Conservation (phyloP, 129 eudicot genomes). For the Sambucus nigra region DNA sequence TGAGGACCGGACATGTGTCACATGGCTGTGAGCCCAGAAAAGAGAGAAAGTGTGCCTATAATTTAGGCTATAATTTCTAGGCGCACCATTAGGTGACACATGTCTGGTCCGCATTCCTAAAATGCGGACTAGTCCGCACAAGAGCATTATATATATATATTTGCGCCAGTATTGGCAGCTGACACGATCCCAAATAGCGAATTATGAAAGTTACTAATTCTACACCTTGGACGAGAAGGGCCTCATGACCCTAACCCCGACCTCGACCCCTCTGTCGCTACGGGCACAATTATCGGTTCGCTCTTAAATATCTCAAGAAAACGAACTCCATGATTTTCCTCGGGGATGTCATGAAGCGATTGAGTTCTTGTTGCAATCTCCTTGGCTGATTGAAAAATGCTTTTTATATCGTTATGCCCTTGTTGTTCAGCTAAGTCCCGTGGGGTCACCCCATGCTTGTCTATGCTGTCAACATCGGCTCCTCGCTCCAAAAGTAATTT, state of each 20-base stretch:
- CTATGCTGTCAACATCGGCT: conserved; percentile 40
- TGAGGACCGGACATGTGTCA: no score
- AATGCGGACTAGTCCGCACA: no score
- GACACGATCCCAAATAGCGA: conserved; percentile 83
- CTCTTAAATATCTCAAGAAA: conserved; percentile 54
- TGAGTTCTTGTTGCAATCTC: conserved; percentile 17
- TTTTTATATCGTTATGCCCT: conserved; percentile 70
- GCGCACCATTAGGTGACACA: no score
- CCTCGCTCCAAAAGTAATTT: conserved; percentile 52
- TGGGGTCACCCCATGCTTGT: conserved; percentile 77
- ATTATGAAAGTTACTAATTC: conserved; percentile 46
- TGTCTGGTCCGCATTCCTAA: no score
- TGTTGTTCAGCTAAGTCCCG: conserved; percentile 89
- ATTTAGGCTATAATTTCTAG: no score
- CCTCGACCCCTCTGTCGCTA: conserved; percentile 19
- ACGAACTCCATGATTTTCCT: conserved; percentile 41
- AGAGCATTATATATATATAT: no score
- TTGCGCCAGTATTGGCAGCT: conserved; percentile 36
- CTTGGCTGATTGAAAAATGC: conserved; percentile 33
- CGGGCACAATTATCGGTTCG: conserved; percentile 53
- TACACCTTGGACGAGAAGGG: conserved; percentile 40
- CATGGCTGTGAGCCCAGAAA: no score
- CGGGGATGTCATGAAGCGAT: conserved; percentile 27
- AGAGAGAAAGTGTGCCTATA: no score
- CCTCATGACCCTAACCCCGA: conserved; percentile 30